Base-by-base conservation (phyloP, 441 rosid genomes). In the Manihot esculenta region DNA sequence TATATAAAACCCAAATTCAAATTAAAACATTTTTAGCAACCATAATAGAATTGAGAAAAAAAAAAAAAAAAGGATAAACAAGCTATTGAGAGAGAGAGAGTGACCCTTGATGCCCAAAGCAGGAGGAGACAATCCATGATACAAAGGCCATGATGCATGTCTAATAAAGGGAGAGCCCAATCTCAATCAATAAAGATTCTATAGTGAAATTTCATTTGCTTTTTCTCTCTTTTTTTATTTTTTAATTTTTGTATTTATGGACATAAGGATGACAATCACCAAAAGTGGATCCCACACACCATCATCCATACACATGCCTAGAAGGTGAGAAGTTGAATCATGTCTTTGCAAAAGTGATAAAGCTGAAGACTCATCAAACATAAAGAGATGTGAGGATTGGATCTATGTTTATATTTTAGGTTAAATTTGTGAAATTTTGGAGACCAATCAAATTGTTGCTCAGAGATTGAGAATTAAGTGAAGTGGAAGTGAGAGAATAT, bases 61-160 rank as follows among this genome's bases (percentile, higher is more conserved):
- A 60, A 55, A 21, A 18, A 33, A 49, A 21, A 7, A 2, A 24
- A 7, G 1, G 13, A 12, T 15, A 23, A 12, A 12, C 10, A 35
- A 10, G 11, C 7, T 13, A 10, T 23, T 18, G 61, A 1, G 41
- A n/a, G 49, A 42, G 8, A 45, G 21, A 59, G 7, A 15, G 20
- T 53, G 68, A 24, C 78, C 80, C 42, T 60, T 14, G 64, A 58
- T 77, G 82, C 59, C 56, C 26, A 1, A 58, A 71, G 71, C 59
- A 71, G 76, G 77, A 62, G n/a, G 82, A 69, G 82, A 87, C 91
- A 84, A 68, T 67, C 68, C 86, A 85, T 82, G 86, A 79, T 76
- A 74, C 78, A 78, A 70, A 69, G 78, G 79, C 70, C 77, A 87
- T 81, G 85, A 87, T 87, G 83, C 67, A 75, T 85, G 89, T 82